These are phyloP conservation scores for Lepraria neglecta DNA, from an alignment of 495 filamentous ascomycete species.

Conservation along the genomic window DNA sequence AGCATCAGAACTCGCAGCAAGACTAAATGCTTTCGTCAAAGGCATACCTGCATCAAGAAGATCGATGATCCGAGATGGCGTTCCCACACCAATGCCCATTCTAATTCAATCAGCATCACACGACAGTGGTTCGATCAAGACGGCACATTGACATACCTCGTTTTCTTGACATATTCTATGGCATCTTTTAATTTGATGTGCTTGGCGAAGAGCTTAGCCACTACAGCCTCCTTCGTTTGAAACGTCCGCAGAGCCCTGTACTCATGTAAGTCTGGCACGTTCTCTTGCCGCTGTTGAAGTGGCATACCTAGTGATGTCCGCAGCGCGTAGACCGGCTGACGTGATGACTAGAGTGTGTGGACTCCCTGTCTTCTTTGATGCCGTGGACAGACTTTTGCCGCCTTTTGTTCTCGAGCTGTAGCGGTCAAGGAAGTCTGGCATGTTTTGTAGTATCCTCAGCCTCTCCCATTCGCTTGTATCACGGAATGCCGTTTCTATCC, in stretches of 20 bases:
- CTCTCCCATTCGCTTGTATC: constrained; percentile 71
- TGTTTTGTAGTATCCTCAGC: constrained; percentile 55
- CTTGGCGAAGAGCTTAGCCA: constrained; percentile 95
- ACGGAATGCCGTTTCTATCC: constrained; percentile 48
- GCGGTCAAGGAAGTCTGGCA: constrained; percentile 70
- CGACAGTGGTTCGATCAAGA: not conserved
- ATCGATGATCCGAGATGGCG: constrained; percentile 72
- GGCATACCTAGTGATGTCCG: constrained; percentile 21
- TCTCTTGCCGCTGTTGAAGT: not conserved
- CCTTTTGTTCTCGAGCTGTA: constrained; percentile 46
- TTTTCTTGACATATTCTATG: constrained; percentile 63
- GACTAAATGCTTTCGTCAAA: not conserved
- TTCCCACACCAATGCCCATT: constrained; percentile 82
- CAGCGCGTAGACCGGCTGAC: constrained; percentile 19
- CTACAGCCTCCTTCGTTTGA: constrained; percentile 63
- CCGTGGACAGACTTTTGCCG: constrained; percentile 46
- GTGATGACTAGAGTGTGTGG: constrained; percentile 59
- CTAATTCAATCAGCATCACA: constrained; percentile 33
- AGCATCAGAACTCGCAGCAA: not conserved
- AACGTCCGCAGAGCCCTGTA: constrained; percentile 65
- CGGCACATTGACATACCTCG: constrained; percentile 37
- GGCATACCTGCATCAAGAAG: constrained; percentile 68
- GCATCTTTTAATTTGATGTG: constrained; percentile 93
- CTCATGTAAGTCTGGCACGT: constrained; percentile 12
- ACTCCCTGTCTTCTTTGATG: constrained; percentile 63